Evolutionary conservation across 257 asterid species (phyloP).

Genomic region (Solanum arcanum): DNA sequence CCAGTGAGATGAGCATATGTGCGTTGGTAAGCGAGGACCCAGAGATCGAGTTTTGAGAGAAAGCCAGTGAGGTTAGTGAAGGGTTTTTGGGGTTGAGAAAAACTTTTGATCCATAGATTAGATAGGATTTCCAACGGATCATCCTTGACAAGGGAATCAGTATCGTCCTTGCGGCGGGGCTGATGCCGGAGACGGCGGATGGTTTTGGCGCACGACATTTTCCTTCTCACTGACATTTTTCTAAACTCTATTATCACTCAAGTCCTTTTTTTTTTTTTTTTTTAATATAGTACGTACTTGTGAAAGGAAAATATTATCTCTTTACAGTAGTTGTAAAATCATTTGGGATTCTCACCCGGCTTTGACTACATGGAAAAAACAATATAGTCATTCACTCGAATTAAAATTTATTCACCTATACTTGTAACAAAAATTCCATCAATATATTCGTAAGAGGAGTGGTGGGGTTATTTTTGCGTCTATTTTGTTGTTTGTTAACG

Average conservation of each 20-base stretch:
- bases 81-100: conserved; percentile 53
- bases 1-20: conserved; percentile 82
- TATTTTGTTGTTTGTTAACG: too few species aligned
- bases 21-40: conserved; percentile 97
- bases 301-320: too few species aligned
- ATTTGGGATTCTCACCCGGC: too few species aligned
- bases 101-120: conserved; percentile 78
- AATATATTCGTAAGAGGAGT: too few species aligned
- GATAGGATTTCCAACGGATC: conserved; percentile 71
- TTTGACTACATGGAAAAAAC: too few species aligned
- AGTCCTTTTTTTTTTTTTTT: too few species aligned
- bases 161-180: conserved; percentile 14
- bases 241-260: not conserved
- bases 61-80: conserved; percentile 78
- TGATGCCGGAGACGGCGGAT: conserved; percentile 8
- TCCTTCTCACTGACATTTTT: conserved; percentile 57
- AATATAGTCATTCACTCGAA: too few species aligned
- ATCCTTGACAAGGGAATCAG: conserved; percentile 52
- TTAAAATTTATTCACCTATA: too few species aligned
- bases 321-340: too few species aligned
- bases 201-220: conserved; percentile 17
- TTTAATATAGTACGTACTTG: too few species aligned
- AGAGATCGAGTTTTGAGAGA: conserved; percentile 74
- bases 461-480: not conserved
- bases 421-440: too few species aligned